Base-by-base conservation (phyloP, 164 flowering plant genomes). In the Aristolochia fimbriata region DNA sequence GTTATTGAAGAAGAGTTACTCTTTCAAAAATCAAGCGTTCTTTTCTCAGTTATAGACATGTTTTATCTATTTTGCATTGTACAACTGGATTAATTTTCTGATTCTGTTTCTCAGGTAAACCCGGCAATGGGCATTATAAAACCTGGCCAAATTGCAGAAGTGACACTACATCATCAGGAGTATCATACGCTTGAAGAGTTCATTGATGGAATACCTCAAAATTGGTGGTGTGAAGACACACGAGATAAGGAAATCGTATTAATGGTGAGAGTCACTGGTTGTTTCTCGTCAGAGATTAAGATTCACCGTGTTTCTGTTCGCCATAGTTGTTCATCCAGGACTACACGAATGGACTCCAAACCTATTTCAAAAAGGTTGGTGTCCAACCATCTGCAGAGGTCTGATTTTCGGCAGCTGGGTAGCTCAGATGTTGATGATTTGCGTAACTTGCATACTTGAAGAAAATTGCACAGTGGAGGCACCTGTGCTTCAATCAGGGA, bases 221-320 rank as follows among this genome's bases (percentile, higher is more conserved):
- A 74, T 76, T 82, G 83, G 78, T 94, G 95, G 96, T 78, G 76
- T 65, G 96, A 94, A 75, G 96, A 90, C 74, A 77, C 83, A n/a
- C 69, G 85, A 58, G 96, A 94, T 61, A 88, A 88, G 74, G 93
- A 85, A 74, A 91, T 82, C 25, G 64, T 79, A 1, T 61, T 91
- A 55, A 59, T 50, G 7, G 77, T 88, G 33, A 74, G 55, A 47
- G 73, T 87, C 5, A 66, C 64, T 23, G 93, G 96, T n/a, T 74
- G 75, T 61, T 73, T 63, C 69, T 77, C 90, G 4, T 56, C 73
- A 5, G 82, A 79, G 67, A 63, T 72, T 11, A 72, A 45, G 65
- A 75, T 62, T 65, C 93, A 88, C 51, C 73, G 67, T 0, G 61
- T 88, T 47, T 68, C 59, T 33, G 87, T 94, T 20, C 79, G 84